Evolutionary conservation across 768 basidiomycete species (phyloP).

Genomic region (Termitomyces eurrhizus): DNA sequence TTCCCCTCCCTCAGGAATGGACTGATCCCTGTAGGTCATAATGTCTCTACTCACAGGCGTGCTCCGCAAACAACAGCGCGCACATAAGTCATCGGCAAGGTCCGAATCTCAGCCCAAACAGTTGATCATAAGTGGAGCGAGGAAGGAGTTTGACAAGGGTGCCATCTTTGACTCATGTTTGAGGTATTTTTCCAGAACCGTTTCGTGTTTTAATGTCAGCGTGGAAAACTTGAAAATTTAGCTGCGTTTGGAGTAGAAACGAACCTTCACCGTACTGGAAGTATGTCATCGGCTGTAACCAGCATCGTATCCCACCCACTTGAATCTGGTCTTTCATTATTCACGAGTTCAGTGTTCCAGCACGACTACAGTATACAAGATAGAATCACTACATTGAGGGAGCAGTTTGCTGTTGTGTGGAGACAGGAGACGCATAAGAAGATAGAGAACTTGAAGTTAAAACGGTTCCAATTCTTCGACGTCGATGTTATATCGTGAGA

Average conservation of each 20-base stretch:
- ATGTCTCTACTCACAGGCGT: background rate
- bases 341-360: constrained; percentile 23
- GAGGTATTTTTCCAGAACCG: no score
- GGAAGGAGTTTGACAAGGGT: background rate
- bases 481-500: background rate
- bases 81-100: background rate
- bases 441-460: background rate
- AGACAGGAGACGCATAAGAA: background rate
- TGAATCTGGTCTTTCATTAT: constrained; percentile 63
- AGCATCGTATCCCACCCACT: constrained; percentile 20
- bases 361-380: background rate
- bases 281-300: background rate
- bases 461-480: background rate
- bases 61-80: no score
- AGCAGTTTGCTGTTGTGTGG: background rate
- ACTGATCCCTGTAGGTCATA: background rate
- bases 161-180: background rate
- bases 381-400: no score
- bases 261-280: background rate
- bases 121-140: background rate
- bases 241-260: background rate
- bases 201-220: no score
- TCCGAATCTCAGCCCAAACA: background rate
- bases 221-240: background rate
- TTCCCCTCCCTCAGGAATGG: background rate